Conservation (phyloP, 345 rosid species). For the Populus alba region DNA sequence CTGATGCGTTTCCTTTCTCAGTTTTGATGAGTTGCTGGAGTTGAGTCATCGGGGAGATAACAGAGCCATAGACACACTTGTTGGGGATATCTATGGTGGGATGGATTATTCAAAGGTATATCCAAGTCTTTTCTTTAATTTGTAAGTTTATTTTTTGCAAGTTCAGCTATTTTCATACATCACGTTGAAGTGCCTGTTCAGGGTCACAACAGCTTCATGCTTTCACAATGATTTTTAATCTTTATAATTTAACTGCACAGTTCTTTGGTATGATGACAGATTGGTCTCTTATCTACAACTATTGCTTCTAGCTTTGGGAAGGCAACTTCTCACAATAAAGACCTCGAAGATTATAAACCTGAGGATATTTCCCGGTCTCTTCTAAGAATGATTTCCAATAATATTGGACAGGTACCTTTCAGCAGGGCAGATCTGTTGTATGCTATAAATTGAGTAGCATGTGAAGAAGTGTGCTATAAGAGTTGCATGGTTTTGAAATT, state of each 20-base stretch:
- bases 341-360: constrained; percentile 90
- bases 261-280: constrained; percentile 38
- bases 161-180: background rate
- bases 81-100: constrained; percentile 98
- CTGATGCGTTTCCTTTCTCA: constrained; percentile 21
- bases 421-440: background rate
- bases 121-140: background rate
- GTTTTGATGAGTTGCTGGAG: constrained; percentile 95
- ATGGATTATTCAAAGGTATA: constrained; percentile 87
- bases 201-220: background rate
- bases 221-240: constrained; percentile 9
- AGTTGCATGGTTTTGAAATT: background rate
- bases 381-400: constrained; percentile 95
- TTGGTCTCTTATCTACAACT: constrained; percentile 95
- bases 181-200: constrained; percentile 2
- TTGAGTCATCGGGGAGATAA: constrained; percentile 95
- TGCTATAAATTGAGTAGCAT: constrained; percentile 27
- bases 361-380: constrained; percentile 96
- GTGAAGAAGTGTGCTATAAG: background rate
- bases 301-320: constrained; percentile 99
- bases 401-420: constrained; percentile 84
- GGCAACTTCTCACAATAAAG: constrained; percentile 84
- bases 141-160: background rate
- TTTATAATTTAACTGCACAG: background rate
- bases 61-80: constrained; percentile 90